Evolutionary conservation across 129 eudicot species (phyloP).

Genomic region (Pittosporum tobira): DNA sequence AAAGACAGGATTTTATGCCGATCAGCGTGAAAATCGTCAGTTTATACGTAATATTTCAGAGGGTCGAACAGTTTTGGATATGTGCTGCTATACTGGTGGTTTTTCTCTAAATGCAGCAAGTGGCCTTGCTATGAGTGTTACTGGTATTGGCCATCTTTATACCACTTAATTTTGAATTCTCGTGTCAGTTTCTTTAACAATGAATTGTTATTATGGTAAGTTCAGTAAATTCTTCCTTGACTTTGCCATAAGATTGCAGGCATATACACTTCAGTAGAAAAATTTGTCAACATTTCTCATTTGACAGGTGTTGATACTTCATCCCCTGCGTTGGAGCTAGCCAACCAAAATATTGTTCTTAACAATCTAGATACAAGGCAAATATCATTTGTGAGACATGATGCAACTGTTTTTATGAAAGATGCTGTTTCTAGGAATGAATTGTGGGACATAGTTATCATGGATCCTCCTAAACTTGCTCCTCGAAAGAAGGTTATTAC

Average conservation of each 20-base stretch:
- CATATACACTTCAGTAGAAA: slow-evolving; percentile 8
- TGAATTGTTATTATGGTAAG: too few relatives aligned
- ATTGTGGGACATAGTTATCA: slow-evolving; percentile 71
- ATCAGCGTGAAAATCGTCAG: slow-evolving; percentile 92
- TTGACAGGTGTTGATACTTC: slow-evolving; percentile 81
- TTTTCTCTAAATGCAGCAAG: slow-evolving; percentile 81
- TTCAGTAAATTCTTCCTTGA: background rate
- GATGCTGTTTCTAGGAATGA: slow-evolving; percentile 60
- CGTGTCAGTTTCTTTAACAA: background rate
- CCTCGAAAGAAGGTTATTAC: slow-evolving; percentile 50
- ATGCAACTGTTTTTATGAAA: slow-evolving; percentile 80
- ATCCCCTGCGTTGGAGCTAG: slow-evolving; percentile 75
- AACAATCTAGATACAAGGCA: slow-evolving; percentile 52
- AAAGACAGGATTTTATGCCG: slow-evolving; percentile 97
- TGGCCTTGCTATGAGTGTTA: slow-evolving; percentile 74
- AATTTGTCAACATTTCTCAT: slow-evolving; percentile 10
- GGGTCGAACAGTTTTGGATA: slow-evolving; percentile 74
- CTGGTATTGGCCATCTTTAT: slow-evolving; percentile 39
- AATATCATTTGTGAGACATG: slow-evolving; percentile 64
- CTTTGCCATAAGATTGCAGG: background rate
- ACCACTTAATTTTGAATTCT: slow-evolving; percentile 2
- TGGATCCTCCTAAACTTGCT: slow-evolving; percentile 93
- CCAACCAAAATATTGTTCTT: slow-evolving; percentile 56
- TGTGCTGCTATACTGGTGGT: slow-evolving; percentile 96
- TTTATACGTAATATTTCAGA: slow-evolving; percentile 54